Evolutionary conservation across 1,139 yeast genomes (phyloP), one percentile per base, ranked within the genome.

Genomic region (Suhomyces bokatorum): DNA sequence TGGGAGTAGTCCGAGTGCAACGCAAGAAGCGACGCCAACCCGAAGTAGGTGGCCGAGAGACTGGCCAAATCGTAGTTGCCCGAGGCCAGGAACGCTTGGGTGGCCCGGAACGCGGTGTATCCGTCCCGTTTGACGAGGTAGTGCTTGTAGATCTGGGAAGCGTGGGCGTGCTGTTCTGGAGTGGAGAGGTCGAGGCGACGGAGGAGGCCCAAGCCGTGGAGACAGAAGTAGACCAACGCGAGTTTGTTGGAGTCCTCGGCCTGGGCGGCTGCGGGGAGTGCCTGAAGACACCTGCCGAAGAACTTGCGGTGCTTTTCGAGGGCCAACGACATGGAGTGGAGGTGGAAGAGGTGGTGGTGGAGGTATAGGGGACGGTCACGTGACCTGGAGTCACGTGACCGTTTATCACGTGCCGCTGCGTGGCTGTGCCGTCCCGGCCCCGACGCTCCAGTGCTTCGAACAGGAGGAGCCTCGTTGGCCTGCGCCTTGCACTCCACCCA

Each of bases 31-130:
- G 72, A 68, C 41, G 76, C 70, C 36, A 85, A 61, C 1, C 83
- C 87, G 60, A 85, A 82, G 55, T 80, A 84, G 0, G 95, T 87
- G 2, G 89, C 77, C 1, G 90, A 77, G 11, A 87, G 60, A 48
- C 79, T 82, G 2, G 90, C 81, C 1, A 80, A 71, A 54, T 84
- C 91, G 50, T 78, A 80, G 6, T 36, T 85, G 79, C 45, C 88
- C 60, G 59, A 84, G 83, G 6, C 67, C 63, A 43, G 58, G 58
- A 43, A 66, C 50, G 15, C 43, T 34, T 42, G 34, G 6, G 58
- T 55, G n/a, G 58, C 48, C 16, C 58, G 33, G 48, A 55, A 55
- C 8, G 52, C 56, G 6, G 47, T 42, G 37, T 37, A 50, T 13
- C 85, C 84, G 2, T 66, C 65, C 34, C 55, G 63, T 6, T 65